These are phyloP conservation scores for Candida yuanshanica DNA, from an alignment of 805 yeast species.

Conservation along the genomic window DNA sequence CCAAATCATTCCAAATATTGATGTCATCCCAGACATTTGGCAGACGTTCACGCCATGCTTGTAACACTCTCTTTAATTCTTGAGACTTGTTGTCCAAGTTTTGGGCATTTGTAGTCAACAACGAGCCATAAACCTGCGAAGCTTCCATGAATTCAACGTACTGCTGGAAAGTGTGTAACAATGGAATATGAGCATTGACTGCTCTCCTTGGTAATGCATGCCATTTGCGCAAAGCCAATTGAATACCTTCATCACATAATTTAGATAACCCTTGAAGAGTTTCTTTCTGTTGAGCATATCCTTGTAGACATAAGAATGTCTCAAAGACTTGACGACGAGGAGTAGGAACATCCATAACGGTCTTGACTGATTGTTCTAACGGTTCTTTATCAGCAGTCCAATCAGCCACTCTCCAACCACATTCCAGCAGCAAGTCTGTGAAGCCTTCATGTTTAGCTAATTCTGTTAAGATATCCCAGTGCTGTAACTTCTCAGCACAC, in stretches of 20 bases:
- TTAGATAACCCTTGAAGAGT: slow-evolving; percentile 79
- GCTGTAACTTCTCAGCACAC: slow-evolving; percentile 95
- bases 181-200: slow-evolving; percentile 80
- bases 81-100: slow-evolving; percentile 90
- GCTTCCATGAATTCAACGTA: slow-evolving; percentile 98
- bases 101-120: slow-evolving; percentile 85
- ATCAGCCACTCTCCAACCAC: slow-evolving; percentile 99
- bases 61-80: slow-evolving; percentile 88
- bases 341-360: slow-evolving; percentile 98
- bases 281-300: slow-evolving; percentile 86
- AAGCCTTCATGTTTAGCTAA: slow-evolving; percentile 97
- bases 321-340: slow-evolving; percentile 95
- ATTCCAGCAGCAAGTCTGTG: slow-evolving; percentile 89
- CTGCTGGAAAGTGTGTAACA: slow-evolving; percentile 93
- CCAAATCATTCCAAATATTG: slow-evolving; percentile 94
- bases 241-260: slow-evolving; percentile 94
- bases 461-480: slow-evolving; percentile 96
- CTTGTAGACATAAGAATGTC: slow-evolving; percentile 88
- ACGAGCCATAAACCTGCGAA: slow-evolving; percentile 82
- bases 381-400: slow-evolving; percentile 96
- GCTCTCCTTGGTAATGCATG: slow-evolving; percentile 71
- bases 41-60: slow-evolving; percentile 96
- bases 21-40: slow-evolving; percentile 98
- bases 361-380: slow-evolving; percentile 86
- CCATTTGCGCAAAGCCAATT: slow-evolving; percentile 88